Percentiles rank a stretch among this genome's conserved stretches.
Conservation (phyloP, 1,284 basidiomycete genomes). For the Tylopilus sp. region DNA sequence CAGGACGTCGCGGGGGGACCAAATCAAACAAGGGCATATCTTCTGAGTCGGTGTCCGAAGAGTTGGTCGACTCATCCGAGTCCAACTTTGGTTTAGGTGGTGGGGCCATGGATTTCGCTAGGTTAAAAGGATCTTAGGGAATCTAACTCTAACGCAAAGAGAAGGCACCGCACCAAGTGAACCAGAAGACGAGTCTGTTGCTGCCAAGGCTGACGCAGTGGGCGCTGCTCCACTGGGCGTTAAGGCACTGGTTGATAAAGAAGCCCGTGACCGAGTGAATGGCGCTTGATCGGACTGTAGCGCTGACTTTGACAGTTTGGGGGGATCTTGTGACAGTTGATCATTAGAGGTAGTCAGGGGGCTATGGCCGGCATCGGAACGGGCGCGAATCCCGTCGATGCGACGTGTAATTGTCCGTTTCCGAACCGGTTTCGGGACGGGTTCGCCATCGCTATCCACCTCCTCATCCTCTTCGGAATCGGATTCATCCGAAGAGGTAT, state of each 20-base stretch:
- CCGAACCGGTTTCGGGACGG: conserved; percentile 20
- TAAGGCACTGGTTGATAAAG: conserved; percentile 41
- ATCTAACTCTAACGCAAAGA: not conserved
- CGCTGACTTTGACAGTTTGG: conserved; percentile 3
- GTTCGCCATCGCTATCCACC: conserved; percentile 33
- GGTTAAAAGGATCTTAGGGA: not conserved
- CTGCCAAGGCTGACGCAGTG: conserved; percentile 34
- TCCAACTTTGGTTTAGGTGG: conserved; percentile 7
- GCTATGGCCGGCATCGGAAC: conserved; percentile 19
- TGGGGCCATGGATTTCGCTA: conserved; percentile 12
- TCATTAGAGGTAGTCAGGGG: not conserved
- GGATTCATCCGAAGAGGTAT: conserved; percentile 31
- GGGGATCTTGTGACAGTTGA: conserved; percentile 7
- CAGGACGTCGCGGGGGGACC: conserved; percentile 42
- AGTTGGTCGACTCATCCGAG: conserved; percentile 24
- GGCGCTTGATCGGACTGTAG: conserved; percentile 14
- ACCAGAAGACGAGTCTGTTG: conserved; percentile 17
- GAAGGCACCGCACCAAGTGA: conserved; percentile 15
- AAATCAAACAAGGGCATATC: conserved; percentile 42
- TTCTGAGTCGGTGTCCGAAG: conserved; percentile 37
- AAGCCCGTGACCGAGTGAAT: conserved; percentile 22
- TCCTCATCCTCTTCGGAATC: conserved; percentile 33
- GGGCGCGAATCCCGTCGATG: conserved; percentile 5
- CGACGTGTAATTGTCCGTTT: conserved; percentile 24
- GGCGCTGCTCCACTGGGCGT: conserved; percentile 37